Conservation (phyloP, 371 early-diverging fungal genomes). For the Syncephalastrum sp. region DNA sequence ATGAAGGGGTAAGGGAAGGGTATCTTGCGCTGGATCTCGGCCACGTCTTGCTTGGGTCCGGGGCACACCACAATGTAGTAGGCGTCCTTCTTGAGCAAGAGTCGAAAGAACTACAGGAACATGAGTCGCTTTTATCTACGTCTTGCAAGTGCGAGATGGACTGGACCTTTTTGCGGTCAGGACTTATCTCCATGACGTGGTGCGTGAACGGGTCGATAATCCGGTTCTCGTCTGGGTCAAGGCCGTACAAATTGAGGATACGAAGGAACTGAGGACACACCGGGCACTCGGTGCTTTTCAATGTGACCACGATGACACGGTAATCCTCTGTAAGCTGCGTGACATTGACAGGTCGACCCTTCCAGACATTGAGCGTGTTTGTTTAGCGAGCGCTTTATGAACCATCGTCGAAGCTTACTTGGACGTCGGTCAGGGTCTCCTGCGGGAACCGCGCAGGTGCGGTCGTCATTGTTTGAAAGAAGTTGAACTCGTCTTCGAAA, state of each 20-base stretch:
- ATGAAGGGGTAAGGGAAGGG: conserved; percentile 44
- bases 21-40: conserved; percentile 23
- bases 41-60: conserved; percentile 24
- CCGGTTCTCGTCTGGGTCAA: conserved; percentile 19
- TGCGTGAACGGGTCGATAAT: conserved; percentile 35
- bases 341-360: conserved; percentile 34
- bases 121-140: background rate
- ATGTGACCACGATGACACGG: conserved; percentile 34
- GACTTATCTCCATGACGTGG: conserved; percentile 17
- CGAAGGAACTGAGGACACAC: conserved; percentile 37
- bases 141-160: background rate
- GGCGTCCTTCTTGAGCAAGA: conserved; percentile 36
- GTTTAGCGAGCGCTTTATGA: background rate
- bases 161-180: conserved; percentile 22
- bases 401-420: conserved; percentile 17
- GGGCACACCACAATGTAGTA: conserved; percentile 46
- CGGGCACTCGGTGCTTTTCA: conserved; percentile 32
- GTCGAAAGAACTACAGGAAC: conserved; percentile 26
- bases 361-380: background rate
- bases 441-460: conserved; percentile 36
- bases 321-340: conserved; percentile 21
- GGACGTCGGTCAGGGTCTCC: conserved; percentile 25
- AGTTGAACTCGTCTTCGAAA: conserved; percentile 16
- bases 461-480: conserved; percentile 40
- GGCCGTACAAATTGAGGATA: conserved; percentile 39